Evolutionary conservation across 139 green algal species (phyloP).

Genomic region (Chlorella vulgaris): DNA sequence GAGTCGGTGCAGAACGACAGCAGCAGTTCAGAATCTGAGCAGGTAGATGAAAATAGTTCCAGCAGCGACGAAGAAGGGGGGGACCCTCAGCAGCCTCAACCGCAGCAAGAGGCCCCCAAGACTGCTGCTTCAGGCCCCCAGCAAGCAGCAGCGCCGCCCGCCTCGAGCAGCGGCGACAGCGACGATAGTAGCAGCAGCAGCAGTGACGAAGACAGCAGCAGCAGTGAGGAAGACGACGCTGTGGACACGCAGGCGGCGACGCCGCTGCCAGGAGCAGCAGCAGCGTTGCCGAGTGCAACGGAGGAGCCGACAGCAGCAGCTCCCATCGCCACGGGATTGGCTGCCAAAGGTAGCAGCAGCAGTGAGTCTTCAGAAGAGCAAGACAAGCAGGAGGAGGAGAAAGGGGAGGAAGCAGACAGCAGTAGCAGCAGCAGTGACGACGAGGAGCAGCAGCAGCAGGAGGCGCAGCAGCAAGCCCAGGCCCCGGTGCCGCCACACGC

Average conservation of each 20-base stretch:
- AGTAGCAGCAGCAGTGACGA: slow-evolving; percentile 14
- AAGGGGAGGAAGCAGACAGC: neutral
- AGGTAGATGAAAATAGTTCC: no score
- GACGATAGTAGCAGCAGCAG: neutral
- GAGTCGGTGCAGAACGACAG: neutral
- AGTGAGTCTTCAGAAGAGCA: neutral
- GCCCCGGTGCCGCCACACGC: no score
- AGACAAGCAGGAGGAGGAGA: neutral
- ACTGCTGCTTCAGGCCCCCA: neutral
- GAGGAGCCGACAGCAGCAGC: neutral
- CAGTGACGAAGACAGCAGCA: neutral
- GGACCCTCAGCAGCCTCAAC: no score
- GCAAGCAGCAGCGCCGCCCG: neutral
- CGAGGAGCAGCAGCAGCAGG: neutral
- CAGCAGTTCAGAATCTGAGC: no score
- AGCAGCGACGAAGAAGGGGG: no score
- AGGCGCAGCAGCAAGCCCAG: no score
- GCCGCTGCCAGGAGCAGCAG: neutral
- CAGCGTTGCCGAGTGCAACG: neutral
- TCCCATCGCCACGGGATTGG: neutral
- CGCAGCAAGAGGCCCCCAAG: neutral
- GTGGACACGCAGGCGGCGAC: neutral
- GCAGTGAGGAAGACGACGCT: slow-evolving; percentile 12
- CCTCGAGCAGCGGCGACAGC: neutral
- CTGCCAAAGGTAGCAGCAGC: neutral